These are phyloP conservation scores for Osmanthus fragrans DNA, from an alignment of 257 asterid genomes.

Conservation along the genomic window DNA sequence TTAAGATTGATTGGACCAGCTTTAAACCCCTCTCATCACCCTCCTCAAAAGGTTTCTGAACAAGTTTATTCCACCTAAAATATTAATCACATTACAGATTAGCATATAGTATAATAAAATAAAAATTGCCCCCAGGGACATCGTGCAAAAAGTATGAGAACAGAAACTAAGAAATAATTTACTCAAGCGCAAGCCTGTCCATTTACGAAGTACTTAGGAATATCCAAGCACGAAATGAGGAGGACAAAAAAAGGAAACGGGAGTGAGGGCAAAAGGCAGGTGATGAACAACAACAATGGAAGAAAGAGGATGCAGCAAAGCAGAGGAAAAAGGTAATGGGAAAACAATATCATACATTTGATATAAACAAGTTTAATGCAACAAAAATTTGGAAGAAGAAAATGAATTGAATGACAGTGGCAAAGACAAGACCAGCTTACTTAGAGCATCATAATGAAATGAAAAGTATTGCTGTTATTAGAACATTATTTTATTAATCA, in stretches of 20 bases:
- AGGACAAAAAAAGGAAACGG: background rate
- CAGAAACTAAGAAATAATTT: slow-evolving; percentile 11
- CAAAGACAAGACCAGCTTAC: background rate
- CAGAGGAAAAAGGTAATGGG: slow-evolving; percentile 1
- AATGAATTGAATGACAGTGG: background rate
- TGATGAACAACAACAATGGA: background rate
- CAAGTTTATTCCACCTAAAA: slow-evolving; percentile 89
- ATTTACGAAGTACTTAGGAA: background rate
- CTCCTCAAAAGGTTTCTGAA: slow-evolving; percentile 96
- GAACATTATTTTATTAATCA: background rate
- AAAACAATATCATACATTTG: background rate
- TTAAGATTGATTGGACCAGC: slow-evolving; percentile 80
- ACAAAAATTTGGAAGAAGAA: background rate
- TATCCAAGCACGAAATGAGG: slow-evolving; percentile 8
- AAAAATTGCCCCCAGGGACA: slow-evolving; percentile 19
- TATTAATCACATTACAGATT: slow-evolving; percentile 23
- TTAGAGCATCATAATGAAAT: background rate
- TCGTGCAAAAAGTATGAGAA: slow-evolving; percentile 6
- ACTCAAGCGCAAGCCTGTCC: background rate
- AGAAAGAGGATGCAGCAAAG: background rate
- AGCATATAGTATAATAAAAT: slow-evolving; percentile 19
- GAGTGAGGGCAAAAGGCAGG: background rate
- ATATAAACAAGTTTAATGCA: background rate
- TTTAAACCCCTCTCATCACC: slow-evolving; percentile 91
- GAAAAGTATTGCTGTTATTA: background rate